These are phyloP conservation scores for Nicotiana undulata DNA, from an alignment of 257 asterid species.

Conservation along the genomic window DNA sequence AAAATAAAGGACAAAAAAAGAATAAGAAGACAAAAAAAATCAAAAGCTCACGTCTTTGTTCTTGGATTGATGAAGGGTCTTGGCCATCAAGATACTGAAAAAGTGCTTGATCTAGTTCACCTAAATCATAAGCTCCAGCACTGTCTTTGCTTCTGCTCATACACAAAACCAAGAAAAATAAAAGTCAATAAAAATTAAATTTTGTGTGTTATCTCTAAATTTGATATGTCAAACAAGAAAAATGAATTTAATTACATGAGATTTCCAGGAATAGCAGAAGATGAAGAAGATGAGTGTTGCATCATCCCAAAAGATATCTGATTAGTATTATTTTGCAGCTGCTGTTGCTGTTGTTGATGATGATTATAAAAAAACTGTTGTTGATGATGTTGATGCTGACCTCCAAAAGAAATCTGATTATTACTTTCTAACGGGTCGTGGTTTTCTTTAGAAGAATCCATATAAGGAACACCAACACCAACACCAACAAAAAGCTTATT, in stretches of 20 bases:
- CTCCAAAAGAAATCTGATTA: not conserved
- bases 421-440: not conserved
- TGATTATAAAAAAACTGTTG: constrained; percentile 11
- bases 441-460: constrained; percentile 15
- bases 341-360: constrained; percentile 16
- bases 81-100: constrained; percentile 59
- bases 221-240: not conserved
- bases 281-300: constrained; percentile 35
- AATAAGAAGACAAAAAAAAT: not conserved
- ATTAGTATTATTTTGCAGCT: constrained; percentile 17
- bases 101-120: constrained; percentile 78
- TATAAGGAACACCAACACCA: not conserved
- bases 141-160: constrained; percentile 49
- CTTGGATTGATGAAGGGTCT: constrained; percentile 45
- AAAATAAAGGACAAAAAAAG: not conserved
- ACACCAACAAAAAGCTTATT: not conserved
- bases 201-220: not conserved
- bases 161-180: not conserved
- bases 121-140: constrained; percentile 53
- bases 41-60: constrained; percentile 37
- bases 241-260: constrained; percentile 34
- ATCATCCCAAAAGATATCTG: constrained; percentile 69
- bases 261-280: constrained; percentile 34
- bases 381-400: constrained; percentile 6
- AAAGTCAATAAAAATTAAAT: not conserved